Evolutionary conservation across 1,139 yeast species (phyloP).

Genomic region (Arxiozyma slooffiae): DNA sequence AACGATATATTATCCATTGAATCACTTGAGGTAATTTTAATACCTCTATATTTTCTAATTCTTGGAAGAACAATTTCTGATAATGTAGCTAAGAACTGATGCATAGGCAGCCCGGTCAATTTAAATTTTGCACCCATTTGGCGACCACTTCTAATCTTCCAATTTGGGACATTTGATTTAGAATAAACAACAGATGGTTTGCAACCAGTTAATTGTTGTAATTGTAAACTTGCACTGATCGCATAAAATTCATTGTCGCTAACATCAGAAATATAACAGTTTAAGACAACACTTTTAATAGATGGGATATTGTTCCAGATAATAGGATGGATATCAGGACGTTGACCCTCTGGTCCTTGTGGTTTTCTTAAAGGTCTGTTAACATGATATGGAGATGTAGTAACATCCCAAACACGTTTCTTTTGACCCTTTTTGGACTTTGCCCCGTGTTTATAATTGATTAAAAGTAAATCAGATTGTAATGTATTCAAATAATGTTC

Average conservation of each 20-base stretch:
- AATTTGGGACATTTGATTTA: slow-evolving; percentile 69
- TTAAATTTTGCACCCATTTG: slow-evolving; percentile 86
- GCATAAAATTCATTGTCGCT: slow-evolving; percentile 64
- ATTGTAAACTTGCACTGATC: slow-evolving; percentile 66
- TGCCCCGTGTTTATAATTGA: slow-evolving; percentile 60
- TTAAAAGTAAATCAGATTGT: slow-evolving; percentile 66
- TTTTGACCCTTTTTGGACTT: slow-evolving; percentile 51
- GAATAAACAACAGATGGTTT: slow-evolving; percentile 70
- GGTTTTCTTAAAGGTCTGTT: slow-evolving; percentile 67
- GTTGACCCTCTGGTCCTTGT: slow-evolving; percentile 52
- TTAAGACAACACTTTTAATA: slow-evolving; percentile 55
- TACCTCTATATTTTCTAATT: slow-evolving; percentile 77
- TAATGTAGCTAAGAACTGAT: slow-evolving; percentile 75
- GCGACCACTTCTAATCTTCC: slow-evolving; percentile 83
- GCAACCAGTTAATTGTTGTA: slow-evolving; percentile 88
- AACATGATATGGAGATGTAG: slow-evolving; percentile 74
- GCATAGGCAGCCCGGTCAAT: slow-evolving; percentile 71
- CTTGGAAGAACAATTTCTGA: slow-evolving; percentile 91
- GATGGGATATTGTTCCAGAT: slow-evolving; percentile 61
- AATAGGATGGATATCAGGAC: slow-evolving; percentile 63
- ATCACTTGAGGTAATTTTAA: slow-evolving; percentile 72
- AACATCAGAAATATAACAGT: slow-evolving; percentile 71
- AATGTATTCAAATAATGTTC: slow-evolving; percentile 70
- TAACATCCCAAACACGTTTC: slow-evolving; percentile 74
- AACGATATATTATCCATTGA: slow-evolving; percentile 75